Base-by-base conservation (phyloP, 257 asterid species). In the Nemophila menziesii region DNA sequence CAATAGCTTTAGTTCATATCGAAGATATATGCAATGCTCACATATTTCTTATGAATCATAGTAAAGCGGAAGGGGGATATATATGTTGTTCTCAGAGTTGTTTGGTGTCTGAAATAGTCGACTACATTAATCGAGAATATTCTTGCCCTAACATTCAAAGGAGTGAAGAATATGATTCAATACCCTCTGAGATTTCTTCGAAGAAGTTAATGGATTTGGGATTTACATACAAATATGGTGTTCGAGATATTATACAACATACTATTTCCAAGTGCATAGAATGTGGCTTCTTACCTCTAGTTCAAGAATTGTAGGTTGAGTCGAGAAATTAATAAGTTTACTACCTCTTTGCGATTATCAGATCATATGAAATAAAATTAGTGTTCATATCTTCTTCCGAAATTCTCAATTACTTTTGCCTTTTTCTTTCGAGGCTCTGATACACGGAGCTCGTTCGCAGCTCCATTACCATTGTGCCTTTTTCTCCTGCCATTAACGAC, bases 1-100 rank as follows among this genome's bases (percentile, higher is more conserved):
- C 95, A 0, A 68, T 83, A 22, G 86, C 89, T 11, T 49, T 82
- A 54, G 79, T 76, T 52, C 97, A 82, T 65, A 56, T 77, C 3
- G 83, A 75, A 45, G 97, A 87, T 60, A 67, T 78, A 61, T 71
- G 97, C 64, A 20, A 6, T 16, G 93, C 82, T 10, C 95, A 87
- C 56, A 57, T 73, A 48, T 80, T 77, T 47, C 80, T 87, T 5
- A 87, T 87, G 93, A 89, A 80, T 61, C 70, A 77, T 16, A 18
- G 48, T 1, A 16, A 57, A 51, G 80, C 90, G 29, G 61, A 77
- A 63, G 95, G 95, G 10, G 62, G 58, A 39, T 87, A 80, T 52
- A 38, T 87, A 18, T 80, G 92, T 54, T 80, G 90, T 65, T 46
- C 75, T 1, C 38, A 20, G 16, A 78, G 86, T 33, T 58, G 75